A percentile compares a stretch with the other conserved stretches of the same genome.
These are phyloP conservation scores for Tetradesmus lagerheimii DNA, from an alignment of 139 green algal species.

Conservation along the genomic window DNA sequence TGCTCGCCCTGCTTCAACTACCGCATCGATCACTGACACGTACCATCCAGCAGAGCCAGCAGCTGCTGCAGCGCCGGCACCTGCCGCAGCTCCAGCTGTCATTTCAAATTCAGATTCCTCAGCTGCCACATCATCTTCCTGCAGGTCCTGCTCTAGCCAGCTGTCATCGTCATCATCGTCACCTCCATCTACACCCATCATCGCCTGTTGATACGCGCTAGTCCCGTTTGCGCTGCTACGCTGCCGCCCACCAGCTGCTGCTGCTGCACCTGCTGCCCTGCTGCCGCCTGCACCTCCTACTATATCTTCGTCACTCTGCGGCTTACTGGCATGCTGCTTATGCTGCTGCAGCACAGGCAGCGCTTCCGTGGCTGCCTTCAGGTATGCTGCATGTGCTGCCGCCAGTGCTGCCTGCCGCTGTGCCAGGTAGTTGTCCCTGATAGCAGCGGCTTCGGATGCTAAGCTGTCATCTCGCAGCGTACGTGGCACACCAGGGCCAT, in stretches of 20 bases:
- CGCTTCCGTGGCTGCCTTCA: background rate
- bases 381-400: conserved; percentile 2
- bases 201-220: background rate
- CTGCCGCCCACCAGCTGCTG: background rate
- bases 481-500: conserved; percentile 56
- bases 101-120: background rate
- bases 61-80: background rate
- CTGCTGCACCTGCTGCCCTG: conserved; percentile 3
- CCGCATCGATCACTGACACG: background rate
- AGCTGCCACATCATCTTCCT: background rate
- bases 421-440: conserved; percentile 69
- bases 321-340: background rate
- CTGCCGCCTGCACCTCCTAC: background rate
- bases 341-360: conserved; percentile 46
- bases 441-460: conserved; percentile 52
- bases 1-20: background rate
- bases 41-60: conserved; percentile 4
- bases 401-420: conserved; percentile 3
- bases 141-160: background rate
- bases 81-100: conserved; percentile 14
- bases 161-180: background rate
- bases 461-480: conserved; percentile 77
- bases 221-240: background rate
- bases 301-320: background rate
- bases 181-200: background rate